Percentiles rank a stretch among this genome's conserved stretches.
Conservation (phyloP, 805 yeast species). For the Ogataea pini region DNA sequence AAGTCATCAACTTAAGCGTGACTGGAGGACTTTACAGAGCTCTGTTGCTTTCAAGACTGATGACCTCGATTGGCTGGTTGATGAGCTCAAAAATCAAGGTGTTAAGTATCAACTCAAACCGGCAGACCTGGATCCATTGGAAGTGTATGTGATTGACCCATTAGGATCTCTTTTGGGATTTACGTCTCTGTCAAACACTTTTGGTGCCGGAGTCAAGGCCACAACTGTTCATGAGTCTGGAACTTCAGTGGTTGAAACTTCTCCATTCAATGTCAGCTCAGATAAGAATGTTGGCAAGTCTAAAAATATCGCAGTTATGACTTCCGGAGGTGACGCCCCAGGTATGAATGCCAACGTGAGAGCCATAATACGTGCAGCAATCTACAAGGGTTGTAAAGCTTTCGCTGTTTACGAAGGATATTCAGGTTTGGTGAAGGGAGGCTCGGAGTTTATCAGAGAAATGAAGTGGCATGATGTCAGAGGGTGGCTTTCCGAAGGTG, state of each 20-base stretch:
- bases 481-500: constrained; percentile 70
- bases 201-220: constrained; percentile 33
- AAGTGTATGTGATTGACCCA: constrained; percentile 79
- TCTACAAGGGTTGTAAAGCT: constrained; percentile 62
- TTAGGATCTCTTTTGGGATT: constrained; percentile 82
- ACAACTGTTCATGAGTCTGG: constrained; percentile 8
- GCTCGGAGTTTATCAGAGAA: constrained; percentile 52
- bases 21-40: constrained; percentile 52
- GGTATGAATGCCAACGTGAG: constrained; percentile 80
- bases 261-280: not conserved
- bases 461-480: constrained; percentile 76
- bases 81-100: constrained; percentile 33
- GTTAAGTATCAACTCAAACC: constrained; percentile 62
- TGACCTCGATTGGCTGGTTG: constrained; percentile 41
- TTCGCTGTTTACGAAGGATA: constrained; percentile 75
- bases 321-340: constrained; percentile 82
- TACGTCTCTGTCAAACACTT: constrained; percentile 59
- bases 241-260: not conserved
- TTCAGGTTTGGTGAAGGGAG: constrained; percentile 70
- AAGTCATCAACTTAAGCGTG: constrained; percentile 35
- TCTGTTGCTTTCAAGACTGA: constrained; percentile 48
- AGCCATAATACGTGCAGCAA: constrained; percentile 71
- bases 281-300: constrained; percentile 2
- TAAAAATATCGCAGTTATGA: constrained; percentile 71
- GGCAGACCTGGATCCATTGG: constrained; percentile 70